phyloP scores from a whole-genome alignment of 2,329 filamentous ascomycete genomes.

The Pochonia chlamydosporia region DNA sequence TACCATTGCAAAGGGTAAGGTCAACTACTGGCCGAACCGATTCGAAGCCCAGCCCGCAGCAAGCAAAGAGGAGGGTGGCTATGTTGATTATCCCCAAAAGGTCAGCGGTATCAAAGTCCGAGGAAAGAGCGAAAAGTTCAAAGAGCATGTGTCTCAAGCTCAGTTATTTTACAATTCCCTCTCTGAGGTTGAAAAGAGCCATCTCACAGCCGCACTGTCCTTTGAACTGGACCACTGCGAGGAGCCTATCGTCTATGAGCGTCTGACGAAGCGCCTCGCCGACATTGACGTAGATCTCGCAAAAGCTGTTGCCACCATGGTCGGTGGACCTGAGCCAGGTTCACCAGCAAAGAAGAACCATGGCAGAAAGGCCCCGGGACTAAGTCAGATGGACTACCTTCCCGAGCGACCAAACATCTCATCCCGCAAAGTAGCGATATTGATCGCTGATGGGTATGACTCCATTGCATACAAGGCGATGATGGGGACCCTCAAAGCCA shows the following conservation, averaged over 20 bases:
- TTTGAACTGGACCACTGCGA: conserved; percentile 81
- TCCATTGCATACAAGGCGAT: conserved; percentile 58
- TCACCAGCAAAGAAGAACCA: conserved; percentile 50
- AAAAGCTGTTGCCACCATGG: conserved; percentile 61
- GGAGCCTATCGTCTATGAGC: conserved; percentile 68
- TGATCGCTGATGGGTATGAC: conserved; percentile 76
- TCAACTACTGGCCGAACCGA: conserved; percentile 10
- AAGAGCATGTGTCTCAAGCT: conserved; percentile 70
- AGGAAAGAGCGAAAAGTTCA: conserved; percentile 66
- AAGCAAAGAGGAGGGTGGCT: conserved; percentile 56
- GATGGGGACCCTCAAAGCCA: conserved; percentile 55
- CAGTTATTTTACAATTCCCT: conserved; percentile 81
- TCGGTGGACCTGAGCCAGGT: conserved; percentile 57
- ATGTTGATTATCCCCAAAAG: conserved; percentile 59
- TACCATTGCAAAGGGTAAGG: conserved; percentile 9
- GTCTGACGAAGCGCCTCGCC: conserved; percentile 59
- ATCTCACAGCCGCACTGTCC: conserved; percentile 64
- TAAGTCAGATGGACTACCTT: conserved; percentile 65
- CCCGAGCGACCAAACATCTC: conserved; percentile 61
- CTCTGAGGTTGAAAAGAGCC: conserved; percentile 61
- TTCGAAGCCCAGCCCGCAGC: conserved; percentile 62
- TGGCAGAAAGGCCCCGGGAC: conserved; percentile 58
- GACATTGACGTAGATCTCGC: conserved; percentile 70
- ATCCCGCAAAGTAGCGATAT: conserved; percentile 65
- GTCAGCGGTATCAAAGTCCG: conserved; percentile 66